phyloP scores from a whole-genome alignment of 805 yeast species.

The Candida patagonica region DNA sequence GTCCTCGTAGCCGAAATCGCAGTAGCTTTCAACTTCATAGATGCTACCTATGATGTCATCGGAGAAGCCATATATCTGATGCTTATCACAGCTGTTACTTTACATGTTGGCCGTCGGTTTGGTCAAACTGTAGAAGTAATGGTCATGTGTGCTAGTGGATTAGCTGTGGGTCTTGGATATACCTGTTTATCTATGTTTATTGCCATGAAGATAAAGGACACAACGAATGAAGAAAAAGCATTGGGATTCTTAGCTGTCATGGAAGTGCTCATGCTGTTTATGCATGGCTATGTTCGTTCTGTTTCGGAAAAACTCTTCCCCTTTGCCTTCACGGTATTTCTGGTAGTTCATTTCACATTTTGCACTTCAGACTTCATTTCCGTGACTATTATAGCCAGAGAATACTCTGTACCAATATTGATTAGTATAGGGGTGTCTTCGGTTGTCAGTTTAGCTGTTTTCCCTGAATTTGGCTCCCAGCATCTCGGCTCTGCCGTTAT shows the following conservation, averaged over 20 bases:
- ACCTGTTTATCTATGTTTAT: slow-evolving; percentile 34
- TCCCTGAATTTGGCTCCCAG: slow-evolving; percentile 46
- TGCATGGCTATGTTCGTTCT: slow-evolving; percentile 43
- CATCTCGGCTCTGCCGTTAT: slow-evolving; percentile 34
- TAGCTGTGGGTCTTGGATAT: slow-evolving; percentile 35
- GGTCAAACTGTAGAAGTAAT: slow-evolving; percentile 39
- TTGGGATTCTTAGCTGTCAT: slow-evolving; percentile 36
- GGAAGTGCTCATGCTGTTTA: slow-evolving; percentile 38
- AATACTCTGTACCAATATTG: slow-evolving; percentile 37
- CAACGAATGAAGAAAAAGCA: slow-evolving; percentile 26
- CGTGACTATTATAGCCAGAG: slow-evolving; percentile 28
- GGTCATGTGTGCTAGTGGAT: slow-evolving; percentile 34
- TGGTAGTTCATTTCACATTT: slow-evolving; percentile 43
- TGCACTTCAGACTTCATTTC: slow-evolving; percentile 25
- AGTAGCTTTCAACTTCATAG: slow-evolving; percentile 33
- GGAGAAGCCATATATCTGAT: slow-evolving; percentile 38
- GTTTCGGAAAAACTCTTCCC: slow-evolving; percentile 38
- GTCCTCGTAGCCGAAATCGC: slow-evolving; percentile 23
- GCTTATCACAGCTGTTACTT: slow-evolving; percentile 38
- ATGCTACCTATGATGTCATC: slow-evolving; percentile 27
- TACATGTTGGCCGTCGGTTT: slow-evolving; percentile 42
- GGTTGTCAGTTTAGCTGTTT: slow-evolving; percentile 35
- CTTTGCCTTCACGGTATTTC: slow-evolving; percentile 39
- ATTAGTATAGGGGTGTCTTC: slow-evolving; percentile 38
- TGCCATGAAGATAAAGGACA: slow-evolving; percentile 32